These are phyloP conservation scores for Mrakia hoshinonis DNA, from an alignment of 768 basidiomycete species.

Conservation along the genomic window DNA sequence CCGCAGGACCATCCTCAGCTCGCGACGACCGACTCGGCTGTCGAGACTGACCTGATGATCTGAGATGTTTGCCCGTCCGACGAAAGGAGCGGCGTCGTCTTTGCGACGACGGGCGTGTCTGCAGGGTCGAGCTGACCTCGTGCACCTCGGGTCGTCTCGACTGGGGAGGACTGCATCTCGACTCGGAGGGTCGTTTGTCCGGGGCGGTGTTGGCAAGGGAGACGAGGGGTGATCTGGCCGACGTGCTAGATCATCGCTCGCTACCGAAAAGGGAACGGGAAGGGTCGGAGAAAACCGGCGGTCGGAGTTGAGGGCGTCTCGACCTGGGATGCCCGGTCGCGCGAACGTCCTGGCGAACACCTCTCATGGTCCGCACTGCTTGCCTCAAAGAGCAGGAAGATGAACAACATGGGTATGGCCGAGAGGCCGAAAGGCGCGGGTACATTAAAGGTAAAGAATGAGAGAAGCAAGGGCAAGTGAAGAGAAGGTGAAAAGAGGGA, in stretches of 20 bases:
- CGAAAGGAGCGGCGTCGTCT: not conserved
- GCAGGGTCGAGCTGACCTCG: not conserved
- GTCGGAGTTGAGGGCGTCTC: too few relatives aligned
- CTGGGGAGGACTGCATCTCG: too few relatives aligned
- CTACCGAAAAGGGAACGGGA: too few relatives aligned
- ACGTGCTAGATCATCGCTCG: too few relatives aligned
- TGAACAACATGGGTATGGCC: not conserved
- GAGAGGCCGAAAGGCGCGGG: not conserved
- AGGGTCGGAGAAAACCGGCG: too few relatives aligned
- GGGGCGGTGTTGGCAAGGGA: too few relatives aligned
- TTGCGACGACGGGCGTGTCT: conserved; percentile 1
- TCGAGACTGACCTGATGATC: not conserved
- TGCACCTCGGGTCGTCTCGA: too few relatives aligned
- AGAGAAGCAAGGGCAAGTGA: not conserved
- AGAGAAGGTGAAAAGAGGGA: not conserved
- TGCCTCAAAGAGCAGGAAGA: not conserved
- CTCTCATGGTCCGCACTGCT: too few relatives aligned
- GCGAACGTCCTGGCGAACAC: too few relatives aligned
- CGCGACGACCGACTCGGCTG: not conserved
- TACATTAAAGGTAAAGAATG: not conserved
- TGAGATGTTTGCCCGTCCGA: not conserved
- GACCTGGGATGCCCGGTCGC: too few relatives aligned
- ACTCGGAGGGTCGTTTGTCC: too few relatives aligned
- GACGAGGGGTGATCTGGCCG: too few relatives aligned
- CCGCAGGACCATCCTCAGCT: not conserved